Base-by-base conservation (phyloP, 1,139 yeast genomes). In the Candida freyschussii region DNA sequence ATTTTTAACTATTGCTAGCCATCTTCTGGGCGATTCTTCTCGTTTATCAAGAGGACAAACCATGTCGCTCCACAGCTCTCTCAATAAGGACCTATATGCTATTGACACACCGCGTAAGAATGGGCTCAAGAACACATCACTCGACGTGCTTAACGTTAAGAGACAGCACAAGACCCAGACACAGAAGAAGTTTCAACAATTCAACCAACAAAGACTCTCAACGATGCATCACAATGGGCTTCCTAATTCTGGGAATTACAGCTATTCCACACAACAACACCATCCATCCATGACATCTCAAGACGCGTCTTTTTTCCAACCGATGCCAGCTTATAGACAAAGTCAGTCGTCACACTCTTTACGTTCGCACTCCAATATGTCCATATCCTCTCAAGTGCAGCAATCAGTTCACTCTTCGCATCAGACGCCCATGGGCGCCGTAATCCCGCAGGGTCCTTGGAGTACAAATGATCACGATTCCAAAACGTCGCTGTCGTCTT, bases 151-250 rank as follows among this genome's bases (percentile, higher is more conserved):
- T n/a, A 39, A 27, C 30, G 37, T 36, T 20, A 47, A 44, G 36
- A 48, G 45, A 26, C 17, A 26, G 10, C 47, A 50, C 34, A 39
- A 43, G 27, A 48, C 52, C 5, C 46, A 42, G 24, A 39, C 25
- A 1, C 53, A 50, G 34, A 47, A 45, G 36, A 47, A 39, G 23
- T 42, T 50, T 24, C 45, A 45, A 12, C 41, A 47, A 35, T 48
- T 39, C 36, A 45, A 37, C 23, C 39, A 44, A 26, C 41, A 41
- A 15, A 26, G 25, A 13, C 20, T 9, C 5, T 19, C 14, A 11
- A 11, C 9, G 18, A 8, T 15, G 17, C 23, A 12, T 21, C 13
- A 21, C n/a, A 12, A 12, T 21, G 13, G 13, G 3, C 13, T 13
- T 12, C 13, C 23, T 7, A 21, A 21, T 21, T 21, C 29, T 15